These are phyloP conservation scores for Xylaria sp. DNA, from an alignment of 495 filamentous ascomycete species.

Conservation along the genomic window DNA sequence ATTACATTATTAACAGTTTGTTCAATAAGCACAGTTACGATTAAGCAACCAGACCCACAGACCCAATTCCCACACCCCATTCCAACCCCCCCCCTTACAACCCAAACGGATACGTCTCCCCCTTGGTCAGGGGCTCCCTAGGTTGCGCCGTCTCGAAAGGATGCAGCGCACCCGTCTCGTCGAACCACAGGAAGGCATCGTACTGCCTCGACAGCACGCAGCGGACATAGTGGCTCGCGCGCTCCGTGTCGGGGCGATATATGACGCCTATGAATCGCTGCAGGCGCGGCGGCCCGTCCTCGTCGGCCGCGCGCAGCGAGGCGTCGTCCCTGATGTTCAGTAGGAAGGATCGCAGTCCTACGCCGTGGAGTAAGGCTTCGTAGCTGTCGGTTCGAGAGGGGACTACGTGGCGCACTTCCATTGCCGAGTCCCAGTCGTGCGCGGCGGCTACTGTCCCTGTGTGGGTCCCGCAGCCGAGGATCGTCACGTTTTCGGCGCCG, in stretches of 20 bases:
- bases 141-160: not conserved
- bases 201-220: not conserved
- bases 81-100: not conserved
- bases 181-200: constrained; percentile 7
- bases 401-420: not conserved
- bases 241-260: not conserved
- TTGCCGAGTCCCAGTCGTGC: not conserved
- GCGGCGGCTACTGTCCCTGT: not conserved
- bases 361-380: not conserved
- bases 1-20: too few relatives aligned
- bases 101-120: constrained; percentile 9
- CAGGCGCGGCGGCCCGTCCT: not conserved
- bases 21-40: not conserved
- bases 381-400: not conserved
- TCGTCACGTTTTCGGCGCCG: not conserved
- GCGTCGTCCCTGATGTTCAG: not conserved
- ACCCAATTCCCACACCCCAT: not conserved
- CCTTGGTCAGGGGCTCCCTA: not conserved
- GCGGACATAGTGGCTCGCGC: not conserved
- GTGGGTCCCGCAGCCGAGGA: not conserved
- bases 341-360: not conserved
- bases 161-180: not conserved
- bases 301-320: not conserved
- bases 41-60: too few relatives aligned
- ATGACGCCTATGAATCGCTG: constrained; percentile 1